These are phyloP conservation scores for Lachancea thermotolerans DNA, from an alignment of 805 yeast species.

Conservation along the genomic window DNA sequence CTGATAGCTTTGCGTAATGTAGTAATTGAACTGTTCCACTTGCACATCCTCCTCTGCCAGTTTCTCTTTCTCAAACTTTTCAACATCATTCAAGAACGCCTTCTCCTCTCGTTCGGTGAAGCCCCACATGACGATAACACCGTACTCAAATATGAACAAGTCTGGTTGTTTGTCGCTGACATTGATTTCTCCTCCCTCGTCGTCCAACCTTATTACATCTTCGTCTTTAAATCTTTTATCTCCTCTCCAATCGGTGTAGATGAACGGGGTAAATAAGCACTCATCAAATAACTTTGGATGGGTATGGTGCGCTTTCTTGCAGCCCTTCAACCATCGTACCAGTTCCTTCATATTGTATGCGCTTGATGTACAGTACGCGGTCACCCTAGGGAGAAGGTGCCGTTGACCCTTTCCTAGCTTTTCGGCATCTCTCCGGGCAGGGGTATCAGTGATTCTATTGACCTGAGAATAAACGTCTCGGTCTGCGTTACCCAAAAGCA, in stretches of 20 bases:
- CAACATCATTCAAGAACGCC: conserved; percentile 74
- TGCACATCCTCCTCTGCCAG: conserved; percentile 85
- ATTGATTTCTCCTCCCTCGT: conserved; percentile 93
- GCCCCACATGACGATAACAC: conserved; percentile 98
- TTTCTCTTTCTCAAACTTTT: conserved; percentile 88
- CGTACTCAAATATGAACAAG: conserved; percentile 87
- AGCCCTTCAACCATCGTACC: conserved; percentile 75
- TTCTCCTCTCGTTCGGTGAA: conserved; percentile 77
- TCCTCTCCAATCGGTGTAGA: conserved; percentile 69
- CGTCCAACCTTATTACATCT: conserved; percentile 66
- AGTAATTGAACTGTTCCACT: conserved; percentile 90
- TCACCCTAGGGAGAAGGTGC: conserved; percentile 81
- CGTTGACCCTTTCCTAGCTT: conserved; percentile 72
- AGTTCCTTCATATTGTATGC: conserved; percentile 85
- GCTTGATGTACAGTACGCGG: conserved; percentile 95
- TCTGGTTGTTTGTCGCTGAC: conserved; percentile 73
- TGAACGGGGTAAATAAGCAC: conserved; percentile 88
- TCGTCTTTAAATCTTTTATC: conserved; percentile 37
- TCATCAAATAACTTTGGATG: conserved; percentile 89
- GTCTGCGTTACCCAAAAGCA: conserved; percentile 12
- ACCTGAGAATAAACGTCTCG: conserved; percentile 77
- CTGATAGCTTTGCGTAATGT: conserved; percentile 87
- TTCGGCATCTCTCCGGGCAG: conserved; percentile 92
- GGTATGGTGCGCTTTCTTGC: conserved; percentile 65
- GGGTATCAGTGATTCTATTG: conserved; percentile 71